Base-by-base conservation (phyloP, 805 yeast genomes). In the Vanderwaltozyma polyspora region DNA sequence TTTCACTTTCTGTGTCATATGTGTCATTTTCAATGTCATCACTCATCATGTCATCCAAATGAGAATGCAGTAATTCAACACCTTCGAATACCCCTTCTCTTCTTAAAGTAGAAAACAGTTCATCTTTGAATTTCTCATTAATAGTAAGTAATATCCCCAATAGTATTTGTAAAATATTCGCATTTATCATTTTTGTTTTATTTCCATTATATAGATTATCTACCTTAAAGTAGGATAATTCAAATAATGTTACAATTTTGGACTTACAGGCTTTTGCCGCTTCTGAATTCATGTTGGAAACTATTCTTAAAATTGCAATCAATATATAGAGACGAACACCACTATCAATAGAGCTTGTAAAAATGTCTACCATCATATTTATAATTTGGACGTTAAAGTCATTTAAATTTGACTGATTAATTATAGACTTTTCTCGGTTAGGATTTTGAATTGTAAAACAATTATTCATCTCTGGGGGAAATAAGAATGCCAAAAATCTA, bases 331-430 rank as follows among this genome's bases (percentile, higher is more conserved):
- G 66, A 43, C 91, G 68, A 6, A 80, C 64, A 12, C 70, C 72
- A 41, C 67, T 72, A 38, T 81, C 84, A 49, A 81, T 78, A 0
- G 89, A 69, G 2, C 89, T 76, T 24, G 80, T 76, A 46, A 77
- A 84, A 7, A 82, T 68, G 40, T 72, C 74, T 9, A 80, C 53
- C 34, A 84, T 48, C 4, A 76, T 43, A 1, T 72, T 67, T 51
- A 76, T 70, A 4, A 76, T 49, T 7, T 64, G 62, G 29, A 19
- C 12, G 3, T 29, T 11, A 8, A 19, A 14, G 4, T 25, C 23
- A 13, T 34, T 21, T 16, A 29, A 8, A 4, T 18, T 25, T 4
- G 14, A 19, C 7, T n/a, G 9, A 19, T 29, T 10, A 10, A 25
- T 13, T n/a, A 10, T 12, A 4, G 9, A 15, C 1, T 19, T 16